Evolutionary conservation across 2,329 filamentous ascomycete species (phyloP).

Genomic region (Pseudogymnoascus sp.): DNA sequence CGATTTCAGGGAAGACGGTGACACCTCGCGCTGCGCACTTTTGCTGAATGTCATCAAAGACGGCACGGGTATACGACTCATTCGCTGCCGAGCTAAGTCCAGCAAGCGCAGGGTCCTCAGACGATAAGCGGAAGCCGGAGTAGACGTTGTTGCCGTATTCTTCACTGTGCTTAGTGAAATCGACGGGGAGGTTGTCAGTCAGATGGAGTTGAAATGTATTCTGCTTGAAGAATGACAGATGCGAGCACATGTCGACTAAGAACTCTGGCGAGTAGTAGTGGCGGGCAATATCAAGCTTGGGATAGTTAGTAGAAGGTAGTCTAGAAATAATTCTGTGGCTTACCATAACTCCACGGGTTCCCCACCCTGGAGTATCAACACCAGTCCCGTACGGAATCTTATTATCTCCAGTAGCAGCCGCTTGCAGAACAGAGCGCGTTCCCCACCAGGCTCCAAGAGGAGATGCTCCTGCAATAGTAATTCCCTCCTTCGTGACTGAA

Average conservation of each 20-base stretch:
- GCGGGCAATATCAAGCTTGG: slow-evolving; percentile 44
- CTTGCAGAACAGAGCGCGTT: slow-evolving; percentile 48
- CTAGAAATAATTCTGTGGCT: slow-evolving; percentile 10
- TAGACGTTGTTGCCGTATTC: slow-evolving; percentile 36
- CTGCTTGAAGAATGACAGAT: slow-evolving; percentile 55
- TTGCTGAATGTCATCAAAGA: slow-evolving; percentile 46
- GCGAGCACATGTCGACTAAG: slow-evolving; percentile 50
- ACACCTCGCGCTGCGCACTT: slow-evolving; percentile 48
- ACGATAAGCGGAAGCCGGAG: slow-evolving; percentile 48
- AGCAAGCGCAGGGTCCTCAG: slow-evolving; percentile 38
- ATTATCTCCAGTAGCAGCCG: slow-evolving; percentile 35
- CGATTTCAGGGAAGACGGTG: slow-evolving; percentile 53
- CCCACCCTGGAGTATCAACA: slow-evolving; percentile 45
- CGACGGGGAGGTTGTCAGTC: slow-evolving; percentile 49
- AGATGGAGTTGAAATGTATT: slow-evolving; percentile 53
- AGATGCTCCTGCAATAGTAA: slow-evolving; percentile 45
- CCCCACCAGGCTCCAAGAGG: slow-evolving; percentile 53
- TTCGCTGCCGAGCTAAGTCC: slow-evolving; percentile 45
- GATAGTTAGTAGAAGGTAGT: slow-evolving; percentile 9
- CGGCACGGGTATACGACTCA: slow-evolving; percentile 45
- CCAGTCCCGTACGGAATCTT: slow-evolving; percentile 37
- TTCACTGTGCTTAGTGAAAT: slow-evolving; percentile 39
- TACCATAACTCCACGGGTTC: slow-evolving; percentile 40
- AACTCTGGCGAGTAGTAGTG: slow-evolving; percentile 51
- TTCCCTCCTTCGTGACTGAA: slow-evolving; percentile 32